Base-by-base conservation (phyloP, 192 early-diverging fungal genomes). In the Linnemannia elongata region DNA sequence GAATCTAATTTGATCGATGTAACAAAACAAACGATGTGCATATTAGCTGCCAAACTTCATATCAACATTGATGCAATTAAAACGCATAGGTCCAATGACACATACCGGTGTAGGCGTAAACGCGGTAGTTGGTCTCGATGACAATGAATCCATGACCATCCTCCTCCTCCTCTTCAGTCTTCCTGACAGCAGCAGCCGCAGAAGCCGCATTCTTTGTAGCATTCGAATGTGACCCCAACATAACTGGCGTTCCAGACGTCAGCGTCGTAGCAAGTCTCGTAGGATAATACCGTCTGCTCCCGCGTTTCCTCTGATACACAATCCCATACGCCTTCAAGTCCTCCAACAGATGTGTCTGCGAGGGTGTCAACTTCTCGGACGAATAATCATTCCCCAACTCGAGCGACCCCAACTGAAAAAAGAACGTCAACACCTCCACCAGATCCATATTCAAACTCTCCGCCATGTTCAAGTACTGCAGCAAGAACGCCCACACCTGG, bases 401-500 rank as follows among this genome's bases (percentile, higher is more conserved):
- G 81, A 98, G 88, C 39, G 94, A 96, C 24, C 97, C 96, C 74
- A 99, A 86, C 90, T 97, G 96, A 88, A 99, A 99, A 72, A 98
- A 82, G 78, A 99, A 98, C 60, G 97, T 96, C 36, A 99, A 89
- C 22, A 97, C 96, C 80, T 99, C 97, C 4, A 98, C 97, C 18
- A 96, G 90, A 88, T 99, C 96, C 96, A 98, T 98, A 38, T 93
- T 87, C 49, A 93, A 47, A 49, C 91, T 86, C 82, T 93, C 95
- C 1, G 96, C 96, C 90, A 97, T 91, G 30, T 96, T 93, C 72
- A 98, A 88, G 80, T 99, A 99, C 89, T 98, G 97, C 73, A 99
- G 86, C 73, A 99, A 88, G 60, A 99, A 95, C 2, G 96, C 96
- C 98, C 98, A 99, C 12, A 98, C 96, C 90, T 99, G 98, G 30